These are phyloP conservation scores for Huntiella omanensis DNA, from an alignment of 2,329 filamentous ascomycete species.

Conservation along the genomic window DNA sequence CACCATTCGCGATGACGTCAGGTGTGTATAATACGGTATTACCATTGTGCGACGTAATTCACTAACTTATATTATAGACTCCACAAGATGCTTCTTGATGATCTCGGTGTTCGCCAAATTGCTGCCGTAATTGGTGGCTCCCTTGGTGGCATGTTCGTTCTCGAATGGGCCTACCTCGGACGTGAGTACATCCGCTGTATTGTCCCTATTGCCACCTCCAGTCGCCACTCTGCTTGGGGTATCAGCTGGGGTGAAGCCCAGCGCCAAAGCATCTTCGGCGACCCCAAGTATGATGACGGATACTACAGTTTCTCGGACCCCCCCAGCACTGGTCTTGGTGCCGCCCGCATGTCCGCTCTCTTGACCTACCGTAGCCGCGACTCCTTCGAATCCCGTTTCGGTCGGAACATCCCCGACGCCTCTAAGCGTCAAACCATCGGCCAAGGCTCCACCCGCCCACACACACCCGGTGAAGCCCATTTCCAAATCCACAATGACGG, in stretches of 20 bases:
- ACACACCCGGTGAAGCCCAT: conserved; percentile 50
- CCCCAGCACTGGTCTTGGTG: conserved; percentile 69
- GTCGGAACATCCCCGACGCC: conserved; percentile 76
- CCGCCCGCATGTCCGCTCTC: conserved; percentile 89
- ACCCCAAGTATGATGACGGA: conserved; percentile 95
- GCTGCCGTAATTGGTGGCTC: conserved; percentile 68
- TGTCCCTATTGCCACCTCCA: conserved; percentile 71
- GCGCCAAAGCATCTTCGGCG: conserved; percentile 85
- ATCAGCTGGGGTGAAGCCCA: conserved; percentile 85
- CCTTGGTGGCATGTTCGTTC: conserved; percentile 77
- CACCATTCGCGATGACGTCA: conserved; percentile 88
- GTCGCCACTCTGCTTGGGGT: conserved; percentile 71
- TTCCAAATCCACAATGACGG: conserved; percentile 73
- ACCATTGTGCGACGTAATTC: background rate
- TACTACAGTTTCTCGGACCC: conserved; percentile 83
- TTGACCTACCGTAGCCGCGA: conserved; percentile 92
- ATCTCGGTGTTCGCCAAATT: conserved; percentile 59
- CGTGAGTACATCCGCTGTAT: conserved; percentile 65
- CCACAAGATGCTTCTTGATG: conserved; percentile 63
- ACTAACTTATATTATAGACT: conserved; percentile 28
- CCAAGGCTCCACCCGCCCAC: conserved; percentile 41
- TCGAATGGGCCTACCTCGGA: conserved; percentile 84
- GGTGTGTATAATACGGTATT: conserved; percentile 33
- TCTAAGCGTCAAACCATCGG: conserved; percentile 61
- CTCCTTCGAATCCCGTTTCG: conserved; percentile 90